A percentile compares a stretch with the other conserved stretches of the same genome.
Conservation (phyloP, 305 asterid species). For the Solanum chacoense region DNA sequence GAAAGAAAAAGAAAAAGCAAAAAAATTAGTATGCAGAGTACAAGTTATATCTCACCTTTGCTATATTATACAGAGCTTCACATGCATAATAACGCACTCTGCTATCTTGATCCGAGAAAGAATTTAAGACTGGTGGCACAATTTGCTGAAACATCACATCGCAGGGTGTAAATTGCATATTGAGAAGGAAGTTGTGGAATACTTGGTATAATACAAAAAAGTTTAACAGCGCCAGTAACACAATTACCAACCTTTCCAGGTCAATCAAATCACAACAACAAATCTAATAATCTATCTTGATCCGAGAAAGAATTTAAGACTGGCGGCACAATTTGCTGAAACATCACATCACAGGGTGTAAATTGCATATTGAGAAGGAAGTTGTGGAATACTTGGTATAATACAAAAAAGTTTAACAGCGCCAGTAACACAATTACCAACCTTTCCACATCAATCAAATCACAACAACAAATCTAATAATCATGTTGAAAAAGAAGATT, state of each 20-base stretch:
- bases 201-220: neutral
- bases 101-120: slow-evolving; percentile 80
- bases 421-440: slow-evolving; percentile 5
- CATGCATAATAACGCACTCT: slow-evolving; percentile 90
- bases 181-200: neutral
- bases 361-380: slow-evolving; percentile 13
- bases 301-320: slow-evolving; percentile 65
- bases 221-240: neutral
- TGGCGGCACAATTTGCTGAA: slow-evolving; percentile 73
- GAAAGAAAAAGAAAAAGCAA: neutral
- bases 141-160: slow-evolving; percentile 43
- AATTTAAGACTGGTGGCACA: slow-evolving; percentile 64
- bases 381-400: neutral
- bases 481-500: neutral
- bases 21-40: neutral
- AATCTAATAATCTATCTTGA: slow-evolving; percentile 42
- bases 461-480: neutral
- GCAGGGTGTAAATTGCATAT: slow-evolving; percentile 14
- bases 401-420: neutral
- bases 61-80: slow-evolving; percentile 85
- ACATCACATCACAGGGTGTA: slow-evolving; percentile 9
- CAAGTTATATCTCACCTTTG: slow-evolving; percentile 43
- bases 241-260: slow-evolving; percentile 4
- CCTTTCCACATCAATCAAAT: neutral
- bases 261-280: neutral